Base-by-base conservation (phyloP, 805 yeast genomes). In the Zygosaccharomyces bisporus region DNA sequence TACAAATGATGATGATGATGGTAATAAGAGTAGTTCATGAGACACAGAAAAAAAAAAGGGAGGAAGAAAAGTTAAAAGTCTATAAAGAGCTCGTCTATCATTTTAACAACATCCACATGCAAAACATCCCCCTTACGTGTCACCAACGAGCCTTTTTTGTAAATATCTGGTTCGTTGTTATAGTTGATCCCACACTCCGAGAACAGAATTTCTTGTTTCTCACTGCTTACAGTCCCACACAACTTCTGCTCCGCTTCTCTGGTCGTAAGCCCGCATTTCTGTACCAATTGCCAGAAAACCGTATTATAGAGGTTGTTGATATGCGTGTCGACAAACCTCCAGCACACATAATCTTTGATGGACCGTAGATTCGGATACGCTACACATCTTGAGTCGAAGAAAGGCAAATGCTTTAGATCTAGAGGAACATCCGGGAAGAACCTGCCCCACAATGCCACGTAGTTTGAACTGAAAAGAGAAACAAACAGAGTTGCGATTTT, bases 271-370 rank as follows among this genome's bases (percentile, higher is more conserved):
- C 81, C 82, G 13, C 93, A 89, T 49, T 75, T 71, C 14, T 70
- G 60, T 0, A 93, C 91, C 56, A 93, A 70, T 4, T 79, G 72
- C 99, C 99, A 93, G 61, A 93, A 93, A 0, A 88, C 72, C 0
- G 99, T 93, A 60, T 93, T 93, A 70, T 91, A 93, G 47, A 93
- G 66, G 62, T 93, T 93, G 63, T 93, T 93, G 44, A 93, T 93
- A 67, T 93, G 99, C 41, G 93, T 93, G 61, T 93, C 99, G 1
- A 83, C 98, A 60, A 87, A 97, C 53, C 99, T 75, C 99, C 99
- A 93, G 45, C 85, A 70, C 51, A 93, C 76, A 60, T 93, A 93
- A 63, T 91, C 98, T 44, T 86, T 72, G 1, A 91, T 70, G 1
- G 71, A 67, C 4, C 68, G 56, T 13, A 70, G 51, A 43, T 74